Percentiles rank a stretch among this genome's conserved stretches.
Conservation (phyloP, 768 basidiomycete genomes). For the Fomitopsis serialis region DNA sequence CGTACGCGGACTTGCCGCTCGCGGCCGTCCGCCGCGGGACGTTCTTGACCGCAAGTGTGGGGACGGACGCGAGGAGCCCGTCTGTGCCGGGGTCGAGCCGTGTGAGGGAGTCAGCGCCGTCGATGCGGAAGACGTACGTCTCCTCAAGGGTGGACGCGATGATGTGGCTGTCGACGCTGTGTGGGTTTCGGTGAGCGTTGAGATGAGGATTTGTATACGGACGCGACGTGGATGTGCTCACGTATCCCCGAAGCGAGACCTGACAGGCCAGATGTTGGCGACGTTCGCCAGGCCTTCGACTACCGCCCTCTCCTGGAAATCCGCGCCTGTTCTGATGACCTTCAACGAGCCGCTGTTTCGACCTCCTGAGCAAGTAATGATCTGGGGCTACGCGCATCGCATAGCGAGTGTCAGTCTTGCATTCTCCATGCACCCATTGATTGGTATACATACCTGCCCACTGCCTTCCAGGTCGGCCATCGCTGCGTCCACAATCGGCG, state of each 20-base stretch:
- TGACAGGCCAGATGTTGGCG: conserved; percentile 60
- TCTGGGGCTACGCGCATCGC: conserved; percentile 46
- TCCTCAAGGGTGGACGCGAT: conserved; percentile 55
- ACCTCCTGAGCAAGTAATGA: conserved; percentile 84
- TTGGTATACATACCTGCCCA: conserved; percentile 55
- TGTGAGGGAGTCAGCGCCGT: conserved; percentile 37
- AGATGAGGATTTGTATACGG: too few species aligned
- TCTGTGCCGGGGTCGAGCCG: conserved; percentile 29
- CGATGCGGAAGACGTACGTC: conserved; percentile 51
- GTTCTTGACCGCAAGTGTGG: conserved; percentile 64
- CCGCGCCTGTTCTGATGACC: conserved; percentile 76
- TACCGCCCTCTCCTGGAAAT: conserved; percentile 60
- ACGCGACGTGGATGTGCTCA: conserved; percentile 30
- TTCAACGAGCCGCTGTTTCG: conserved; percentile 72
- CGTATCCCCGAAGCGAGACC: conserved; percentile 40
- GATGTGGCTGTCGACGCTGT: conserved; percentile 50
- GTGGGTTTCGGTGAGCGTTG: background rate
- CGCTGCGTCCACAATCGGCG: conserved; percentile 79
- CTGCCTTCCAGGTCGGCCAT: conserved; percentile 67
- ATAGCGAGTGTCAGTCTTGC: background rate
- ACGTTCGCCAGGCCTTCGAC: conserved; percentile 53
- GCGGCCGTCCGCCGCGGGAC: conserved; percentile 33
- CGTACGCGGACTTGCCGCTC: conserved; percentile 24
- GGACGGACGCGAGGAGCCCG: conserved; percentile 41
- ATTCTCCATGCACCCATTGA: background rate